Percentiles rank a stretch among this genome's conserved stretches.
These are phyloP conservation scores for Cercospora janseana DNA, from an alignment of 2,329 filamentous ascomycete species.

Conservation along the genomic window DNA sequence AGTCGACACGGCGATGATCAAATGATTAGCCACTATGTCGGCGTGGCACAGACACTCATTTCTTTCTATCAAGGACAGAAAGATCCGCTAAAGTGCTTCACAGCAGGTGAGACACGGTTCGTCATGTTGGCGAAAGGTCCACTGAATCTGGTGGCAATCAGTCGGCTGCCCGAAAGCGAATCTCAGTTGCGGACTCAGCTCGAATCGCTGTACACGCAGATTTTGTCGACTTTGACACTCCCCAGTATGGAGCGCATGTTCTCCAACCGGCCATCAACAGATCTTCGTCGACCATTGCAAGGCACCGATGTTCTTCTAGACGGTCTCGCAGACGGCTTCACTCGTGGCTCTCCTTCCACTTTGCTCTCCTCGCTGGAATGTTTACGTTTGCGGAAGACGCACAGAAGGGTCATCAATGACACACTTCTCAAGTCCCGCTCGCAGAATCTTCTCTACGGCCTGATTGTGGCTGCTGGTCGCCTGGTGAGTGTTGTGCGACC, in stretches of 20 bases:
- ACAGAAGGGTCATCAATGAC: constrained; percentile 82
- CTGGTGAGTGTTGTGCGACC: constrained; percentile 94
- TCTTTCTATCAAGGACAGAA: constrained; percentile 86
- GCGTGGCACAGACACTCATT: constrained; percentile 94
- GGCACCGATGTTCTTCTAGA: constrained; percentile 90
- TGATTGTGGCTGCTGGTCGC: constrained; percentile 87
- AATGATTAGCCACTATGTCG: constrained; percentile 89
- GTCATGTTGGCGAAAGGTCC: constrained; percentile 82
- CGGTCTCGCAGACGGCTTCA: constrained; percentile 91
- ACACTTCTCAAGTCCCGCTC: constrained; percentile 76
- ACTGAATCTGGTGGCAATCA: constrained; percentile 90
- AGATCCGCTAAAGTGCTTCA: constrained; percentile 78
- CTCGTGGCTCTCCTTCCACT: constrained; percentile 82
- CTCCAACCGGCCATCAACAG: constrained; percentile 84
- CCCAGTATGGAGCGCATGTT: constrained; percentile 86
- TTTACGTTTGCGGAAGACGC: constrained; percentile 83
- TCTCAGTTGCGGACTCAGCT: constrained; percentile 81
- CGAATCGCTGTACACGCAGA: constrained; percentile 96
- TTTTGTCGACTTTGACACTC: constrained; percentile 88
- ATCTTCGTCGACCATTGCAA: constrained; percentile 82
- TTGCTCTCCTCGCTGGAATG: constrained; percentile 90
- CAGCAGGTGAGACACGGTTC: constrained; percentile 81
- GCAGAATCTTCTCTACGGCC: constrained; percentile 80
- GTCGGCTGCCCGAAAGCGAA: constrained; percentile 87
- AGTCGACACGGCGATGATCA: constrained; percentile 89